Conservation (phyloP, 345 rosid genomes). For the Populus tremula region DNA sequence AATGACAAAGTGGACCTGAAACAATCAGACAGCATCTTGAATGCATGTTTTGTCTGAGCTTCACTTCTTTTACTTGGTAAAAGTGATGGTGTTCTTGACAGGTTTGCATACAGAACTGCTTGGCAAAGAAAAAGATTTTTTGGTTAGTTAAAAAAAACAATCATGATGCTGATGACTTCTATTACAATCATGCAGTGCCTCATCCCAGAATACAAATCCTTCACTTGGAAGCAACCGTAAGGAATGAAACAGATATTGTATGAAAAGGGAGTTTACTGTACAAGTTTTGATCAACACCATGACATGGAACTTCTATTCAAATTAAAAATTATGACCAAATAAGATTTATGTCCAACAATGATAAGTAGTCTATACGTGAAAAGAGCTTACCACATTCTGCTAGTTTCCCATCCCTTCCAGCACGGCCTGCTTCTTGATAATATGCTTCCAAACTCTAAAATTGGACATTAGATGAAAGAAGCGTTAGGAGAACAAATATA, state of each 20-base stretch:
- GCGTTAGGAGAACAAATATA: neutral
- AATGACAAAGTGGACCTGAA: constrained; percentile 47
- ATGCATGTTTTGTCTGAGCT: constrained; percentile 65
- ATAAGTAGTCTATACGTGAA: neutral
- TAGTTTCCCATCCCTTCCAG: constrained; percentile 87
- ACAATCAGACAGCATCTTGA: constrained; percentile 75
- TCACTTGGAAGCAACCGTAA: neutral
- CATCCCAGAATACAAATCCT: neutral
- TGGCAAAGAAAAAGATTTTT: neutral
- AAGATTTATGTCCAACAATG: neutral
- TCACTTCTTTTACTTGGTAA: constrained; percentile 69
- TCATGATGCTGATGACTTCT: too few species aligned
- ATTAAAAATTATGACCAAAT: neutral
- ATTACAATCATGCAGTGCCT: neutral
- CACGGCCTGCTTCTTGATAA: constrained; percentile 98
- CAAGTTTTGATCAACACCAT: constrained; percentile 5
- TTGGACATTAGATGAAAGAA: constrained; percentile 11
- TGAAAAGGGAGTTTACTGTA: neutral
- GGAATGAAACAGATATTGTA: neutral
- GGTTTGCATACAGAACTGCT: constrained; percentile 72
- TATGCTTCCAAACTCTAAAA: constrained; percentile 87
- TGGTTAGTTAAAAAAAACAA: neutral
- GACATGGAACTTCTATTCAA: neutral
- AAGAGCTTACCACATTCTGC: constrained; percentile 72
- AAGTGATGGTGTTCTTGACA: constrained; percentile 66